Percentiles rank a stretch among this genome's conserved stretches.
phyloP scores from a whole-genome alignment of 2,329 filamentous ascomycete species.

The Escovopsis sp. region DNA sequence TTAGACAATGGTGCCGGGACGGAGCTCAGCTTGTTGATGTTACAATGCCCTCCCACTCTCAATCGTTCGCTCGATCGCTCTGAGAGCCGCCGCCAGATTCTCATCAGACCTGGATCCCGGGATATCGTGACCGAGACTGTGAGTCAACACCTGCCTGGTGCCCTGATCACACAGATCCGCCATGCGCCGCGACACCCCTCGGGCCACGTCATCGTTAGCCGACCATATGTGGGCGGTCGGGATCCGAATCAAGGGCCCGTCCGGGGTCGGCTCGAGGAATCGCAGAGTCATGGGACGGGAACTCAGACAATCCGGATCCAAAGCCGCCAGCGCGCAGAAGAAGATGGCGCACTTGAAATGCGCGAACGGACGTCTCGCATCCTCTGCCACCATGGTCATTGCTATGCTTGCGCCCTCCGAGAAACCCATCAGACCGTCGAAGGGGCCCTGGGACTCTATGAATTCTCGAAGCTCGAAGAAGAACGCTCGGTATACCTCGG shows the following conservation, averaged over 20 bases:
- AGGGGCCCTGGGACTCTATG: conserved; percentile 1
- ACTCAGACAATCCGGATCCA: conserved; percentile 13
- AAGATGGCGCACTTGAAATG: conserved; percentile 15
- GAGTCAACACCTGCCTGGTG: background rate
- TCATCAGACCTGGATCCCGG: background rate
- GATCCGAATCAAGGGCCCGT: conserved; percentile 12
- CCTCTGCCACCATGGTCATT: conserved; percentile 16
- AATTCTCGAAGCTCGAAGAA: background rate
- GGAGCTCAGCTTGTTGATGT: background rate
- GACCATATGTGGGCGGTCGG: conserved; percentile 9
- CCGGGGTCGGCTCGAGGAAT: conserved; percentile 11
- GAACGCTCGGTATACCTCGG: background rate
- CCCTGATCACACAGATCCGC: background rate
- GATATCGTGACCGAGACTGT: background rate
- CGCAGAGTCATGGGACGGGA: conserved; percentile 6
- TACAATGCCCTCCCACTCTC: background rate
- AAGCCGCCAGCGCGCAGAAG: conserved; percentile 15
- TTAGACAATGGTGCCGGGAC: background rate
- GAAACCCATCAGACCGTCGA: conserved; percentile 3
- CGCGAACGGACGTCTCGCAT: conserved; percentile 11
- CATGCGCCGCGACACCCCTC: background rate
- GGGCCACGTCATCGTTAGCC: background rate
- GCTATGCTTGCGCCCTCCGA: conserved; percentile 10
- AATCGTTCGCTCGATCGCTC: background rate
- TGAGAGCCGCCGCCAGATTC: background rate